Base-by-base conservation (phyloP, 2,329 filamentous ascomycete genomes). In the Pseudogymnoascus sp. region DNA sequence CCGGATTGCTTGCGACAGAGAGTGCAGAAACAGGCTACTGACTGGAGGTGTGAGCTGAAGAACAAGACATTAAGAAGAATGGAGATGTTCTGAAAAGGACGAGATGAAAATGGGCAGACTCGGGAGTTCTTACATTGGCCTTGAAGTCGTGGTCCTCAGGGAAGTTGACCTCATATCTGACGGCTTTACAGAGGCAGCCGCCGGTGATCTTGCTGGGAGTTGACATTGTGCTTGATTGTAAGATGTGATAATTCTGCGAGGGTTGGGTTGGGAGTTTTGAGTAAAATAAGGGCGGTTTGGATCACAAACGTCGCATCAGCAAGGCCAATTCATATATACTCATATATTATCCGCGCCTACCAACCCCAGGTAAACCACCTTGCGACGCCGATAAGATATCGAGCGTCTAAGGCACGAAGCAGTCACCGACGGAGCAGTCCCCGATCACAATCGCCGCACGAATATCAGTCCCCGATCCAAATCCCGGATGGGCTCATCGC, bases 1-100 rank as follows among this genome's bases (percentile, higher is more conserved):
- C 80, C 81, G 5, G 79, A 79, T 64, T 78, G 76, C 63, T 80
- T 80, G 68, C 81, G 80, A 71, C 81, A 83, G 69, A 83, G 81
- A 5, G 78, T 79, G 73, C 82, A 84, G 67, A 84, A 80, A 69
- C 81, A 84, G 4, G 78, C 81, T 53, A 72, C 70, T 65, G 75
- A 74, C 78, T 80, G 65, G 16, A 25, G 2, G 8, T 56, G 50
- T 56, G 50, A 56, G n/a, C n/a, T 18, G 25, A 1, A n/a, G 28
- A 21, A 33, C 21, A 8, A 14, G 23, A 10, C 2, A 8, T 14
- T 21, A n/a, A 28, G 28, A 31, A 37, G 5, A 14, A 12, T 59
- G 28, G 11, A 7, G 31, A 28, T 23, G 18, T 14, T 18, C n/a
- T 50, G 44, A 28, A 5, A 33, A 18, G n/a, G 44, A 60, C 33